phyloP scores from a whole-genome alignment of 148 eudicot genomes.

The Fagopyrum tataricum region DNA sequence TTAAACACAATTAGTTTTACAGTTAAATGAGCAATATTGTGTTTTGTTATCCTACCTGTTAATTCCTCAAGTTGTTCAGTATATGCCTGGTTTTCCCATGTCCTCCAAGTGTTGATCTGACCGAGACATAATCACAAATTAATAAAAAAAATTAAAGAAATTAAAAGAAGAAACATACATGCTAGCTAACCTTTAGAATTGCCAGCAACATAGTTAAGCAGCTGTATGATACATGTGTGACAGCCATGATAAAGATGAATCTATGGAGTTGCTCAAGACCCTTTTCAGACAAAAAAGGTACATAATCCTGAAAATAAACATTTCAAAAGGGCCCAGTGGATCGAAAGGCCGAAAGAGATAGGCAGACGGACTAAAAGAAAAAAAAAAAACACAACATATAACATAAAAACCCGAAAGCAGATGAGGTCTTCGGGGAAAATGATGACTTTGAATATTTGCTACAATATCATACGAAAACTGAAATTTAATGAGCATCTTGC shows the following conservation, averaged over 20 bases:
- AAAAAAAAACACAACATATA: no score
- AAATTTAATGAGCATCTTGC: constrained; percentile 40
- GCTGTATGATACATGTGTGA: constrained; percentile 95
- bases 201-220: constrained; percentile 98
- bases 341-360: not conserved
- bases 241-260: constrained; percentile 97
- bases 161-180: not conserved
- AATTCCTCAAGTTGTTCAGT: constrained; percentile 50
- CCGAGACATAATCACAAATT: constrained; percentile 8
- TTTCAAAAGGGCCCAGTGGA: constrained; percentile 5
- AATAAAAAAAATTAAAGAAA: no score
- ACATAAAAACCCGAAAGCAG: no score
- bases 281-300: constrained; percentile 90
- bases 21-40: not conserved
- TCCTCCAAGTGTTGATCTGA: constrained; percentile 88
- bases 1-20: no score
- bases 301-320: constrained; percentile 47
- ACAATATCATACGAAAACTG: no score
- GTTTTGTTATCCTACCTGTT: constrained; percentile 32
- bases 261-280: constrained; percentile 98
- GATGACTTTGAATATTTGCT: no score
- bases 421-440: no score
- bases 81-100: constrained; percentile 90
- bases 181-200: constrained; percentile 62
- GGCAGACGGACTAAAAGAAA: not conserved